Base-by-base conservation (phyloP, 495 filamentous ascomycete species). In the Penicillium odoratum region DNA sequence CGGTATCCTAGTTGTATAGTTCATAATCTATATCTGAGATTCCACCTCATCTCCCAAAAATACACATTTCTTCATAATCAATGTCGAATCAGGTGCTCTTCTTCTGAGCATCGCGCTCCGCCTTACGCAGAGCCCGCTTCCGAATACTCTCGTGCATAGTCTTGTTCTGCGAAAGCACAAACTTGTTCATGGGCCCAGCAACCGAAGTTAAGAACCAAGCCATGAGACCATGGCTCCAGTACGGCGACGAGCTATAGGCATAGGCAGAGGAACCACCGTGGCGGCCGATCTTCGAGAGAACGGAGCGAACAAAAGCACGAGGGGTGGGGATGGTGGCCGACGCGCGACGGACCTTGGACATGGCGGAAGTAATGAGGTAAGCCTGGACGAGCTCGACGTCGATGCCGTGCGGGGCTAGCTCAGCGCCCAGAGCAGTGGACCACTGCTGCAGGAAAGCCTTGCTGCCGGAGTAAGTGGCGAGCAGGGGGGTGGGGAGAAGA, bases 391-490 rank as follows among this genome's bases (percentile, higher is more conserved):
- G 81, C 66, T 97, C 83, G 42, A 97, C 93, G 44, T 88, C 85
- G 30, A 99, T 85, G 53, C 89, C 88, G 62, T 90, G 77, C 1
- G 83, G 83, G 60, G 86, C 85, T 26, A 98, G 81, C 73, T 99
- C 95, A 10, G 89, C 80, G 28, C 87, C 88, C 3, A 99, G 83
- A 40, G 95, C 84, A 4, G 85, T 86, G 46, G 91, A 96, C 95
- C 95, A 99, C 70, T 95, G 87, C 73, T 97, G 93, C 56, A 99
- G 82, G 82, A 99, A 99, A 26, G 95, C 93, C 78, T 99, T 99
- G 83, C 85, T 90, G 55, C 95, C 95, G 56, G 90, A 95, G 82
- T 99, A 99, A 7, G 93, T 97, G 21, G 95, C 94, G 15, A 99
- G 85, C 29, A 96, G 85, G 2, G 94, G 95, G 3, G 92, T 96